Evolutionary conservation across 202 grass and related monocot genomes (phyloP).

Genomic region (Alloteropsis angusta): DNA sequence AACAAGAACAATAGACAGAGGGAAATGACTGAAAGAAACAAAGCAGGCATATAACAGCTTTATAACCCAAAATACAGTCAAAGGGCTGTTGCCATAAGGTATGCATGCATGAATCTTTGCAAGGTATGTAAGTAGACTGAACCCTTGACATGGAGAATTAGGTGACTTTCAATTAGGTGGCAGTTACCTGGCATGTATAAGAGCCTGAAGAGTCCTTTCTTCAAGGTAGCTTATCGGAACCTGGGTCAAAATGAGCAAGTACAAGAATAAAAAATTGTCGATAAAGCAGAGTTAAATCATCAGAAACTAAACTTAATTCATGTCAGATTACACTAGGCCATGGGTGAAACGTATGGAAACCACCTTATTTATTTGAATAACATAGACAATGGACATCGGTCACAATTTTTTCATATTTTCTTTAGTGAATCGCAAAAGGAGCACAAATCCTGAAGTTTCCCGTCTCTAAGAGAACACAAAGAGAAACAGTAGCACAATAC

Average conservation of each 20-base stretch:
- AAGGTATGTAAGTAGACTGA: neutral
- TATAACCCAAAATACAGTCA: neutral
- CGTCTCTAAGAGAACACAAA: neutral
- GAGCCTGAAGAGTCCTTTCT: conserved; percentile 27
- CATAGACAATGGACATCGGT: neutral
- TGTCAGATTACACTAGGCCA: neutral
- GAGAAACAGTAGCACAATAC: neutral
- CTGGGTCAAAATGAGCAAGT: neutral
- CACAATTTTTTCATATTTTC: neutral
- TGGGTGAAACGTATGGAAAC: too few relatives aligned
- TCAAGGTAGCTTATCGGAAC: conserved; percentile 4
- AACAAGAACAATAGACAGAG: conserved; percentile 50
- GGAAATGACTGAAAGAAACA: conserved; percentile 32
- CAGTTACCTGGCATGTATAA: conserved; percentile 28
- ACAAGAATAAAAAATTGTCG: neutral
- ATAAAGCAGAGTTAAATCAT: neutral
- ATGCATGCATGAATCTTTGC: neutral
- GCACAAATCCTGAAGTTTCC: neutral
- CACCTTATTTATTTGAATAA: too few relatives aligned
- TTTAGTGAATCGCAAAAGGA: neutral
- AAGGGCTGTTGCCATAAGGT: neutral
- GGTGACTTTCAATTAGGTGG: neutral
- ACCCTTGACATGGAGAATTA: neutral
- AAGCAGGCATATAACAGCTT: neutral
- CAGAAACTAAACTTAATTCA: neutral